Percentiles rank a stretch among this genome's conserved stretches.
phyloP scores from a whole-genome alignment of 139 green algal genomes.

The Asterochloris sp. region DNA sequence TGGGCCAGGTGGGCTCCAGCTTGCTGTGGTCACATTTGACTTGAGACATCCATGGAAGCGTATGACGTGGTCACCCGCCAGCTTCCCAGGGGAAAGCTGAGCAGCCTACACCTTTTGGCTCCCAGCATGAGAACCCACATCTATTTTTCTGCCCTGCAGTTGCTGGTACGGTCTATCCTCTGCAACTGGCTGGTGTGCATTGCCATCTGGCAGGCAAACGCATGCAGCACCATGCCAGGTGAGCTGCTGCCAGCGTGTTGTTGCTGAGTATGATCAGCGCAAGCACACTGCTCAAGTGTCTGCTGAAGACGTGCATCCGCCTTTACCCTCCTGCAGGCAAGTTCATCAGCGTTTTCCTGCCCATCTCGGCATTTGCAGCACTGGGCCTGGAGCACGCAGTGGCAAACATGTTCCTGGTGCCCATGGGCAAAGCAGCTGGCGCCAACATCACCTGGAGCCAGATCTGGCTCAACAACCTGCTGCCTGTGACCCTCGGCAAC shows the following conservation, averaged over 20 bases:
- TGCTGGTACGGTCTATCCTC: conserved; percentile 62
- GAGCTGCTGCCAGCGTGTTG: conserved; percentile 68
- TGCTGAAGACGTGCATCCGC: no score
- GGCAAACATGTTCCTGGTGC: conserved; percentile 26
- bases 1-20: no score
- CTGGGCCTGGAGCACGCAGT: conserved; percentile 35
- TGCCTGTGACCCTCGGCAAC: conserved; percentile 91
- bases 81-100: no score
- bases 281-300: no score
- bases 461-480: conserved; percentile 57
- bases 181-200: conserved; percentile 92
- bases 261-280: no score
- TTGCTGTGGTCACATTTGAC: no score
- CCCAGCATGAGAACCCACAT: no score
- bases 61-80: no score
- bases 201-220: conserved; percentile 72
- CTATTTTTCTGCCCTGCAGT: conserved; percentile 21
- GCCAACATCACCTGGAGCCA: conserved; percentile 1
- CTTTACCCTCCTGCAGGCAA: background rate
- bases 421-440: background rate
- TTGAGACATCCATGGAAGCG: no score
- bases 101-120: no score
- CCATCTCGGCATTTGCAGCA: conserved; percentile 79
- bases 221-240: conserved; percentile 46
- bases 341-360: conserved; percentile 42